phyloP scores from a whole-genome alignment of 495 filamentous ascomycete genomes.

The Chaetomium cochliodes region DNA sequence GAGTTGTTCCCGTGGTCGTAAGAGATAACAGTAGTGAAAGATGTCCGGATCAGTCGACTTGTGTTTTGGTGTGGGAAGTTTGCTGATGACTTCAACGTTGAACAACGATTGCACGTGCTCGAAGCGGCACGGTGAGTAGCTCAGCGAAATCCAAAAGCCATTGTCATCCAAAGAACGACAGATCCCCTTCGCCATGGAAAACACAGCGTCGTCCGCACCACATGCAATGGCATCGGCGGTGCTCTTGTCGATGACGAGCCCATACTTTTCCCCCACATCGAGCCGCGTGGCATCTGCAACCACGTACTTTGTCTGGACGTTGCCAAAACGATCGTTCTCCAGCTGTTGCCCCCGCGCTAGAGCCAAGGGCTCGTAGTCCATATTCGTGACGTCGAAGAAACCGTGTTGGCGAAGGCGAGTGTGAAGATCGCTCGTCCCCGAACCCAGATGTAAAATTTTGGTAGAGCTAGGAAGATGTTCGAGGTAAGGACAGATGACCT shows the following conservation, averaged over 20 bases:
- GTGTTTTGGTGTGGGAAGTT: conserved; percentile 36
- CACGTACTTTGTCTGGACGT: conserved; percentile 37
- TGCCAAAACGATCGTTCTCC: conserved; percentile 37
- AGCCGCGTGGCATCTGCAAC: conserved; percentile 40
- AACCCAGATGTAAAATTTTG: conserved; percentile 42
- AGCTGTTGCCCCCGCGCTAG: conserved; percentile 36
- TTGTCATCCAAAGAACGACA: conserved; percentile 27
- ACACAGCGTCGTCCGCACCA: conserved; percentile 32
- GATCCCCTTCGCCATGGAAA: conserved; percentile 34
- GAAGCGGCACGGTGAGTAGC: conserved; percentile 41
- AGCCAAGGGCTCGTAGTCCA: conserved; percentile 46
- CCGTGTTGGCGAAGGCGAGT: conserved; percentile 34
- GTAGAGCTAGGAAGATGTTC: conserved; percentile 3
- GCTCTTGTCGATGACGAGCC: conserved; percentile 45
- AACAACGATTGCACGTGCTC: conserved; percentile 32
- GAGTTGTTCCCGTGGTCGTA: conserved; percentile 22
- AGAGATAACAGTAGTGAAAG: conserved; percentile 40
- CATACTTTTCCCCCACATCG: conserved; percentile 22
- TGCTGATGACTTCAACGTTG: conserved; percentile 35
- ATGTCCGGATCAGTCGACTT: conserved; percentile 41
- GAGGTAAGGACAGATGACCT: conserved; percentile 36
- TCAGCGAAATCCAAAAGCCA: conserved; percentile 45
- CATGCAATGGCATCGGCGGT: conserved; percentile 45
- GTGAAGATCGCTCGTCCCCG: conserved; percentile 46
- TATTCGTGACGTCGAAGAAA: conserved; percentile 40